A percentile compares a stretch with the other conserved stretches of the same genome.
Conservation (phyloP, 176 grass and related monocot genomes). For the Alloteropsis semialata region DNA sequence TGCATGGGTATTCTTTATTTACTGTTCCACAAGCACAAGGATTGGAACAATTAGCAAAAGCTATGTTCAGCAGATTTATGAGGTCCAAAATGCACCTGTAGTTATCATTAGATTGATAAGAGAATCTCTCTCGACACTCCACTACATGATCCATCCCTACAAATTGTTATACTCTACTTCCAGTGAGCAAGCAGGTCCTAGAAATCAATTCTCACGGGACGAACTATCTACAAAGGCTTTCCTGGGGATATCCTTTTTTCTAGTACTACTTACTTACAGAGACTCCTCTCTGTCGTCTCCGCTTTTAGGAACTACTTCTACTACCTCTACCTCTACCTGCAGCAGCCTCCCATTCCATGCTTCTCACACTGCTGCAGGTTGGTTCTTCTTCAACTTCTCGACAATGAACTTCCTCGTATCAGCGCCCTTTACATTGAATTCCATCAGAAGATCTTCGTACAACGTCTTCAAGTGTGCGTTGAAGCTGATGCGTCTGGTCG, state of each 20-base stretch:
- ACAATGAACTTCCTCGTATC: conserved; percentile 63
- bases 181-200: conserved; percentile 20
- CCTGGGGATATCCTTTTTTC: background rate
- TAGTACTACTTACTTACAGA: background rate
- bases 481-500: background rate
- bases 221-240: conserved; percentile 36
- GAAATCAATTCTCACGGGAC: background rate
- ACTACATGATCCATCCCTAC: background rate
- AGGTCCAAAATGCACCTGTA: background rate
- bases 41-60: no score
- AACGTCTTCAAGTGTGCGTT: conserved; percentile 25
- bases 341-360: no score
- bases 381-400: conserved; percentile 51
- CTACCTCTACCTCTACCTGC: conserved; percentile 1
- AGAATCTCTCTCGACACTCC: background rate
- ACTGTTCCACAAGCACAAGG: no score
- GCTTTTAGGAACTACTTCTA: background rate
- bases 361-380: conserved; percentile 34
- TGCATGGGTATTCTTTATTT: no score
- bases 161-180: background rate
- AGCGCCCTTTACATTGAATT: conserved; percentile 86
- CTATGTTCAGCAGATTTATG: background rate
- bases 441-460: conserved; percentile 84
- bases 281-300: background rate
- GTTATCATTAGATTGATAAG: background rate